Evolutionary conservation across 2,329 filamentous ascomycete species (phyloP).

Genomic region (Diplocarpon rosae): DNA sequence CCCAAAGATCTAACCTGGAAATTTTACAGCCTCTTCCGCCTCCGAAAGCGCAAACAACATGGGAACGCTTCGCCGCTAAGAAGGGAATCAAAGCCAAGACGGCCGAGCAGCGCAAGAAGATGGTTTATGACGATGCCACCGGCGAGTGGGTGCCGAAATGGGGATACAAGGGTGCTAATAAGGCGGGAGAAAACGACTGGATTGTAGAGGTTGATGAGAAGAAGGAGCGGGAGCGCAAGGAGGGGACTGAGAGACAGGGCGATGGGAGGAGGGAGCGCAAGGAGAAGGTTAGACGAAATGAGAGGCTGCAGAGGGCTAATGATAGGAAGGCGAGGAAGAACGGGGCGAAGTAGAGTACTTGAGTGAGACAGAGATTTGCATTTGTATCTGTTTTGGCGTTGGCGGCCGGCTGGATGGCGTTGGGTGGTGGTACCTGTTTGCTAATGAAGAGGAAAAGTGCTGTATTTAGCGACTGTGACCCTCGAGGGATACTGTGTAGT

Average conservation of each 20-base stretch:
- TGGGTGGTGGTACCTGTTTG: background rate
- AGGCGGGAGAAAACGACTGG: slow-evolving; percentile 74
- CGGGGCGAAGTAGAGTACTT: slow-evolving; percentile 7
- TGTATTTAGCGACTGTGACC: background rate
- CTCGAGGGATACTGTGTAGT: background rate
- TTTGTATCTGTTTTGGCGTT: background rate
- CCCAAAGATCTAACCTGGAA: too few species aligned
- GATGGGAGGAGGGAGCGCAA: slow-evolving; percentile 53
- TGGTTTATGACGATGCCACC: slow-evolving; percentile 72
- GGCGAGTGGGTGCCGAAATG: slow-evolving; percentile 90
- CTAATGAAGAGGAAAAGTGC: background rate
- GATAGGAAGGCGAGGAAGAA: slow-evolving; percentile 34
- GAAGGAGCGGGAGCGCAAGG: slow-evolving; percentile 51
- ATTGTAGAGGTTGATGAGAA: slow-evolving; percentile 83
- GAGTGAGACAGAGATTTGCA: background rate
- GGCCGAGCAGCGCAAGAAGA: slow-evolving; percentile 63
- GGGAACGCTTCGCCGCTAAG: slow-evolving; percentile 92
- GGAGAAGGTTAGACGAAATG: slow-evolving; percentile 61
- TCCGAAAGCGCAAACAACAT: slow-evolving; percentile 76
- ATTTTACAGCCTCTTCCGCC: slow-evolving; percentile 54
- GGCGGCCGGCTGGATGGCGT: slow-evolving; percentile 3
- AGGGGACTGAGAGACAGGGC: slow-evolving; percentile 49
- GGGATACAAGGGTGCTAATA: slow-evolving; percentile 88
- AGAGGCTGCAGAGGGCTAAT: slow-evolving; percentile 59
- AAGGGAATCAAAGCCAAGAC: slow-evolving; percentile 92